Conservation (phyloP, 805 yeast genomes). For the Kazachstania kunashirensis region DNA sequence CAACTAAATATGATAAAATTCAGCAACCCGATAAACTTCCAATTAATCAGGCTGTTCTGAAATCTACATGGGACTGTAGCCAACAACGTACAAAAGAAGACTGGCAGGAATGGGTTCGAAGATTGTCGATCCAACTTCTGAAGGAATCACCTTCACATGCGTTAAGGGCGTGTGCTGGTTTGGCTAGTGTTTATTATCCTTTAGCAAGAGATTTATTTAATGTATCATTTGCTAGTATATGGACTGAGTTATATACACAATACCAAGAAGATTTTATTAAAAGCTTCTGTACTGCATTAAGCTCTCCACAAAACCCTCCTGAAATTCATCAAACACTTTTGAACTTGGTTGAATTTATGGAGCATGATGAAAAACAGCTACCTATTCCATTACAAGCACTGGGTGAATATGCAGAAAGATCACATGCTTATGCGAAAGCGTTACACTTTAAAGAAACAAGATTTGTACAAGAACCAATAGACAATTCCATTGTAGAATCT, state of each 20-base stretch:
- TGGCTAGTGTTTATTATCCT: constrained; percentile 78
- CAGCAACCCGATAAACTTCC: constrained; percentile 54
- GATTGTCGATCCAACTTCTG: constrained; percentile 69
- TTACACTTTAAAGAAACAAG: constrained; percentile 91
- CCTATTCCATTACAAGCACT: constrained; percentile 79
- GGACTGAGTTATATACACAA: constrained; percentile 82
- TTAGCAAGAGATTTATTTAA: constrained; percentile 83
- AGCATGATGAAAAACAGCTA: constrained; percentile 87
- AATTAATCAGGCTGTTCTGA: constrained; percentile 49
- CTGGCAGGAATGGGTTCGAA: constrained; percentile 92
- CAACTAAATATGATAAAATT: constrained; percentile 30
- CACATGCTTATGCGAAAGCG: constrained; percentile 95
- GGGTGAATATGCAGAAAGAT: constrained; percentile 83
- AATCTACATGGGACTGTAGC: constrained; percentile 85
- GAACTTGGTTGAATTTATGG: constrained; percentile 89
- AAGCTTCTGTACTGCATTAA: constrained; percentile 72
- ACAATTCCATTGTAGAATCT: constrained; percentile 77
- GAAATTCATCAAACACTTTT: constrained; percentile 83
- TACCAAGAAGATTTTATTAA: constrained; percentile 84
- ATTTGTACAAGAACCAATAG: constrained; percentile 80
- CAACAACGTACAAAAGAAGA: constrained; percentile 84
- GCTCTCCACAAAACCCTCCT: constrained; percentile 85
- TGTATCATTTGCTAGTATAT: constrained; percentile 84
- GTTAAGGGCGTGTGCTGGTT: constrained; percentile 76
- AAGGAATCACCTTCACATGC: constrained; percentile 92